These are phyloP conservation scores for Ophiostoma fasciatum DNA, from an alignment of 2,329 filamentous ascomycete species.

Conservation along the genomic window DNA sequence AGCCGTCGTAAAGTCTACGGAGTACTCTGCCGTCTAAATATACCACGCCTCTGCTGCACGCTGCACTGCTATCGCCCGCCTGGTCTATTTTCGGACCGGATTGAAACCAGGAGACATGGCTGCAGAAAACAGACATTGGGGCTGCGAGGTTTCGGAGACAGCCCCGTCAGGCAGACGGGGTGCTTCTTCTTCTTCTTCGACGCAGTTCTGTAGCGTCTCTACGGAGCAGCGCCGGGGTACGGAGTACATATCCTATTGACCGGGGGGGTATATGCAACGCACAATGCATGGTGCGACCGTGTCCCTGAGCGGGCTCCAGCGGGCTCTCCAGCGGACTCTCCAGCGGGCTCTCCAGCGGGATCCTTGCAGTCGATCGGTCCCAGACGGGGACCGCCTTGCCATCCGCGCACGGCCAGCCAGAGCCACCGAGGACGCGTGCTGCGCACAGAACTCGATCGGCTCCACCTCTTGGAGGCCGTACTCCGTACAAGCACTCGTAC, in stretches of 20 bases:
- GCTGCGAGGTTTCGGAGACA: constrained; percentile 1
- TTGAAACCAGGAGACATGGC: no score
- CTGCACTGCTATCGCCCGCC: no score
- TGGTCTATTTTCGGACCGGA: no score
- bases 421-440: no score
- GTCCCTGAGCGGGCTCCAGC: no score
- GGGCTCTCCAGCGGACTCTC: constrained; percentile 3
- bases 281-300: constrained; percentile 9
- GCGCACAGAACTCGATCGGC: no score
- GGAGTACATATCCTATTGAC: constrained; percentile 9
- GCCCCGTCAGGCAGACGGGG: background rate
- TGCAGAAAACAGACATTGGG: constrained; percentile 1
- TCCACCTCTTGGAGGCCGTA: no score
- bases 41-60: no score
- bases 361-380: constrained; percentile 10
- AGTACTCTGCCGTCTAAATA: no score
- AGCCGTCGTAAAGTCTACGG: no score
- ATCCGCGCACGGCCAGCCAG: background rate
- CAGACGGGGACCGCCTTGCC: constrained; percentile 4
- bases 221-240: constrained; percentile 2
- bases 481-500: no score
- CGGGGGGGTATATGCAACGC: constrained; percentile 9
- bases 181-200: constrained; percentile 3
- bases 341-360: no score
- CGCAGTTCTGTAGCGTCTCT: constrained; percentile 7